phyloP scores from a whole-genome alignment of 2,329 filamentous ascomycete species.

The Microsporum canis region DNA sequence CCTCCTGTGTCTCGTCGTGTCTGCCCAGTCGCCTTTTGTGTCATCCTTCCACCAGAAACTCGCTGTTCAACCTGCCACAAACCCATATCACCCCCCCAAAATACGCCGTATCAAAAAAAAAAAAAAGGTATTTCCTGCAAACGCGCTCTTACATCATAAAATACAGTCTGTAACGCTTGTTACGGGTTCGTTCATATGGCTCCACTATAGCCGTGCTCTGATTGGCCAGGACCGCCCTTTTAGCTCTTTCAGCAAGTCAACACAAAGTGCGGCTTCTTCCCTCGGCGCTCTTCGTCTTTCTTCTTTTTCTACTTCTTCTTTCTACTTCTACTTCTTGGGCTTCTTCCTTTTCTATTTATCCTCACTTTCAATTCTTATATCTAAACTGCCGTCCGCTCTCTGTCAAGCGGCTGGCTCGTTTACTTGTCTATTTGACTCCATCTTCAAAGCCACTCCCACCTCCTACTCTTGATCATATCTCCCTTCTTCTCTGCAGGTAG shows the following conservation, averaged over 20 bases:
- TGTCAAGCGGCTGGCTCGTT: neutral
- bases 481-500: neutral
- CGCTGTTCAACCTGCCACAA: too few relatives aligned
- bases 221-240: neutral
- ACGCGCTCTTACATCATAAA: neutral
- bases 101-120: too few relatives aligned
- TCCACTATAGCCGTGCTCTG: neutral
- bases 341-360: neutral
- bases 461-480: neutral
- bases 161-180: neutral
- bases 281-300: conserved; percentile 4
- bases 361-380: neutral
- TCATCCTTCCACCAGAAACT: neutral
- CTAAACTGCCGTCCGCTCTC: neutral
- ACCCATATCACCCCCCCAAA: too few relatives aligned
- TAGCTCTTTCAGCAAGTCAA: neutral
- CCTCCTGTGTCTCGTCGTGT: neutral
- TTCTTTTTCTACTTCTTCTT: conserved; percentile 6
- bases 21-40: neutral
- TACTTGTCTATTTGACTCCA: neutral
- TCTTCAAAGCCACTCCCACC: neutral
- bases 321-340: conserved; percentile 10
- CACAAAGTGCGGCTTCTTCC: neutral
- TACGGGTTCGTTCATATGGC: neutral
- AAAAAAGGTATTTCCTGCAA: too few relatives aligned